Evolutionary conservation across 345 rosid species (phyloP).

Genomic region (Rhodamnia rubescens): DNA sequence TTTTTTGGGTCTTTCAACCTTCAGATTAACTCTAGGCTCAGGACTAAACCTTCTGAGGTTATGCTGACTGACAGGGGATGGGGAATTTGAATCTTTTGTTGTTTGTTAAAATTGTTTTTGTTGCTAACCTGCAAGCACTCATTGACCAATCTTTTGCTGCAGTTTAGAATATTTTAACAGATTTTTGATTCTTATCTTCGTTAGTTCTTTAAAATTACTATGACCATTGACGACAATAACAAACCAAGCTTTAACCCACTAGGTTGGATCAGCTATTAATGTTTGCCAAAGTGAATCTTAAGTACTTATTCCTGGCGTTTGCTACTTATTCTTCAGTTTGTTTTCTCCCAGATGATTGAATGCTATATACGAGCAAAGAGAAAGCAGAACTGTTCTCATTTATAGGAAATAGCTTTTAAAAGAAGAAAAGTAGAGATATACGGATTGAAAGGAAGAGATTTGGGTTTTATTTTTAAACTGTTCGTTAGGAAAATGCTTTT

Average conservation of each 20-base stretch:
- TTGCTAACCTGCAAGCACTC: too few relatives aligned
- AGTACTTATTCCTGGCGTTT: neutral
- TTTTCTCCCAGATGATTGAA: neutral
- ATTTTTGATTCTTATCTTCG: neutral
- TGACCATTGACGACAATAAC: neutral
- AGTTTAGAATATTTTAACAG: fast-evolving
- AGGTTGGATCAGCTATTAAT: neutral
- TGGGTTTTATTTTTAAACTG: neutral
- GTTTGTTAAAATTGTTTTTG: neutral
- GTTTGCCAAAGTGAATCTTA: neutral
- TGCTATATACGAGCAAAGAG: neutral
- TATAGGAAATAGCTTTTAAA: neutral
- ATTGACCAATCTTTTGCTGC: neutral
- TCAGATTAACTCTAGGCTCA: neutral
- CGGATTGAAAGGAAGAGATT: neutral
- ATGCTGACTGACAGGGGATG: neutral
- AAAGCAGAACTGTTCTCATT: neutral
- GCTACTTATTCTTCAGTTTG: neutral
- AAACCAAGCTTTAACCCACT: neutral
- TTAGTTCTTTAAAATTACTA: neutral
- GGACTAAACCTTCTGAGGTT: neutral
- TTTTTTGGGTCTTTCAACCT: neutral
- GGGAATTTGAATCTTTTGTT: neutral
- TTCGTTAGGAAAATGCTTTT: neutral
- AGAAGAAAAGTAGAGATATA: neutral